Evolutionary conservation across 768 basidiomycete species (phyloP), one percentile per base, ranked within the genome.

Genomic region (Cytidiella melzeri): DNA sequence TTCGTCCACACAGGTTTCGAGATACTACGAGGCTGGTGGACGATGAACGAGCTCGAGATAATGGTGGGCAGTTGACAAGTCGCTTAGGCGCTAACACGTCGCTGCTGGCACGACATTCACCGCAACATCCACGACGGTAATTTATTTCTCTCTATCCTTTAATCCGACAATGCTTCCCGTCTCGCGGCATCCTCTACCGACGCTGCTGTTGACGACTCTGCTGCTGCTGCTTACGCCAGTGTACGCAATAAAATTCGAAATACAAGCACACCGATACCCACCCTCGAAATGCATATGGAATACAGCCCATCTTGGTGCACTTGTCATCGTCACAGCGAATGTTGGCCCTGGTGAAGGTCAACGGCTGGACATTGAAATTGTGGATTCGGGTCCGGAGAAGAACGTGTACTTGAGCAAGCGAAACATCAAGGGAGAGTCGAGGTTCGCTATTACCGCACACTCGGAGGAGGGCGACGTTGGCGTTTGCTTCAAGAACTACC

Each of bases 271-370:
- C 54, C 80, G 81, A 53, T 79, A 84, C 57, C 93, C 95, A 0
- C 69, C 74, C 23, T 61, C 77, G 55, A 93, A 92, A 68, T 97
- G 95, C 68, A 84, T 98, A 49, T 99, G 96, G 96, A 96, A 99
- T 64, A 73, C 86, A 20, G 95, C 84, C 7, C 88, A 93, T 61
- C 69, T 76, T 5, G 83, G 92, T 59, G 79, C 90, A 5, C 84
- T 98, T 28, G 91, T 97, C 63, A 91, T 99, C 59, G 92, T 96
- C 57, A 97, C 95, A 0, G 93, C 95, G 39, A 95, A 96, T 62
- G 85, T 95, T 25, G 83, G 84, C 0, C 76, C 84, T 0, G 87
- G 86, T 0, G 67, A 68, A 0, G 73, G 77, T 57, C 93, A 95
- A 68, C 80, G 92, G 19, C 75, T 94, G 28, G 96, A 99, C 73